Base-by-base conservation (phyloP, 2,329 filamentous ascomycete genomes). In the Penicillium oxalicum region DNA sequence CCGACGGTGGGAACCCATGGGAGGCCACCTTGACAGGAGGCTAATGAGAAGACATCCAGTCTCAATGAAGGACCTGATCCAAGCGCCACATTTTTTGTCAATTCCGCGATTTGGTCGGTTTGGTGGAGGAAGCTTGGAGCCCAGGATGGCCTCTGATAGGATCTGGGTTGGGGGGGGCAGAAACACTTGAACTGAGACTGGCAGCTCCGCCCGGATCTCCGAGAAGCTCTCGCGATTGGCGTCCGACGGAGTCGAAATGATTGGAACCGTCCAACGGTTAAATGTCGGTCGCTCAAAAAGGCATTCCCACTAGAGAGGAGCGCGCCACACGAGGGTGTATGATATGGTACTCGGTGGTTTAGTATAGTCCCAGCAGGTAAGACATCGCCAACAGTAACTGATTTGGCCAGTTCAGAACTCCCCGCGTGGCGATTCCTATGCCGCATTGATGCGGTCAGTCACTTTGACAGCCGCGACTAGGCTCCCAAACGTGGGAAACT, bases 231-330 rank as follows among this genome's bases (percentile, higher is more conserved):
- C 38, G 43, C 43, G 26, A 52, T 52, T 52, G 50, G 50, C 42
- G 43, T 40, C 26, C 40, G 26, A 37, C 29, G 5, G 4, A 25
- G 25, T 12, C 25, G 13, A 41, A 45, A 35, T 40, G 42, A 28
- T 28, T 40, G 27, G 27, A 7, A 28, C 39, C 26, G 9, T 18
- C 18, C 18, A 11, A 27, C 34, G 24, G 41, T 24, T 32, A 11
- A 13, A 50, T 55, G 52, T 51, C 50, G 50, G 45, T 50, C 45
- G 50, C 52, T 50, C 36, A 32, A 53, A 44, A 6, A 26, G 45
- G 52, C 40, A 54, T 18, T 18, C 18, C 18, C 18, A 18, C 18
- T 18, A 2, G 18, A 18, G 18, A 18, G 18, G 18, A 18, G 24
- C 9, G 28, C 11, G 11, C 40, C 5, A 24, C 26, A 29, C 26